A percentile compares a stretch with the other conserved stretches of the same genome.
phyloP scores from a whole-genome alignment of 352 stramenopile species.

The Phytophthora pseudosyringae region DNA sequence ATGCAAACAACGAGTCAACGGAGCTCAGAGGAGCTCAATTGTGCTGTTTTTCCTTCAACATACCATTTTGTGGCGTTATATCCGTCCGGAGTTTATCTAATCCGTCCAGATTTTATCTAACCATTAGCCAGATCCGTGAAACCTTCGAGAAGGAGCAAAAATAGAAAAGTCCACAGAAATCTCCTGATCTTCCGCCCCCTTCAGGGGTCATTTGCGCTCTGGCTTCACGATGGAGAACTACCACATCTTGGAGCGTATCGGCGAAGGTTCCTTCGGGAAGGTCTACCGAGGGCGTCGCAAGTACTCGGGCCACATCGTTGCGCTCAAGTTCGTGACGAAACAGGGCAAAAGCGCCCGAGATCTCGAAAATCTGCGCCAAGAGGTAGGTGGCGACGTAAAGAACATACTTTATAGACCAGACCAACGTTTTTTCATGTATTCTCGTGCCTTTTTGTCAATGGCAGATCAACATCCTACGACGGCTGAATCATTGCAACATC shows the following conservation, averaged over 20 bases:
- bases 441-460: background rate
- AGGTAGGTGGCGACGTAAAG: conserved; percentile 54
- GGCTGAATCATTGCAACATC: conserved; percentile 94
- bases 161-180: conserved; percentile 2
- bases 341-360: conserved; percentile 92
- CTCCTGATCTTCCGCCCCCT: background rate
- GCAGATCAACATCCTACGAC: conserved; percentile 92
- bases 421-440: too few species aligned
- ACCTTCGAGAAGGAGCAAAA: conserved; percentile 5
- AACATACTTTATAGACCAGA: background rate
- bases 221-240: conserved; percentile 87
- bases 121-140: conserved; percentile 1
- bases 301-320: conserved; percentile 89
- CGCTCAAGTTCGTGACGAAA: conserved; percentile 96
- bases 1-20: too few species aligned
- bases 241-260: conserved; percentile 93
- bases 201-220: background rate
- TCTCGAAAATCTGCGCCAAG: conserved; percentile 90
- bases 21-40: too few species aligned
- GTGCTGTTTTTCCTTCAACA: too few species aligned
- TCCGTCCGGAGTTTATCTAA: background rate
- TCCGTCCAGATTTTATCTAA: background rate
- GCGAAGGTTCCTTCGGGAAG: conserved; percentile 90
- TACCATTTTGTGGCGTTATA: too few species aligned
- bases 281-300: conserved; percentile 86